Percentiles rank a stretch among this genome's conserved stretches.
Evolutionary conservation across 108 stramenopile genomes (phyloP).

Genomic region (Conticribra guillardii): DNA sequence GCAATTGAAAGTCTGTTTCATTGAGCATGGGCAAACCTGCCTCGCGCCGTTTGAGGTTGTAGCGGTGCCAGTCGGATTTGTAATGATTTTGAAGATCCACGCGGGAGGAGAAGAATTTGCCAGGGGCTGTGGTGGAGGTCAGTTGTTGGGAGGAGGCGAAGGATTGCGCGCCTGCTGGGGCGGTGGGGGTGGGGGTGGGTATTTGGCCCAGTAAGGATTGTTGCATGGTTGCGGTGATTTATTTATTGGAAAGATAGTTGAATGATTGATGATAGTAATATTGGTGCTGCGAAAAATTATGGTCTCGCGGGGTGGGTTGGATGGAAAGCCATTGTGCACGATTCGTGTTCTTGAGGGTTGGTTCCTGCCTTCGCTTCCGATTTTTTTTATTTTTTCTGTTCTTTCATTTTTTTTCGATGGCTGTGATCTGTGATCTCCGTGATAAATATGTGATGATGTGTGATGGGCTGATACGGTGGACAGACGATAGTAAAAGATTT

Average conservation of each 20-base stretch:
- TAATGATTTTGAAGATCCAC: constrained; percentile 82
- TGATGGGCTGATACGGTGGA: no score
- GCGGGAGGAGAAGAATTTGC: constrained; percentile 74
- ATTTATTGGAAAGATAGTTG: neutral
- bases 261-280: no score
- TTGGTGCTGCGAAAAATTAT: no score
- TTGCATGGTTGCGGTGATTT: constrained; percentile 8
- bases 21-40: constrained; percentile 75
- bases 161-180: neutral
- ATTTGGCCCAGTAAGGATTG: neutral
- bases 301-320: no score
- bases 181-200: neutral
- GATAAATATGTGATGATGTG: no score
- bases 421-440: no score
- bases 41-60: constrained; percentile 95
- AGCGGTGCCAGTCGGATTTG: constrained; percentile 96
- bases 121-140: constrained; percentile 88
- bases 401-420: no score
- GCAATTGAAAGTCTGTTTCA: constrained; percentile 73
- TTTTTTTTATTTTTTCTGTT: no score
- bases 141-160: constrained; percentile 13
- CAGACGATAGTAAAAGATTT: no score
- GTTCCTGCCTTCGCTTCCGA: no score
- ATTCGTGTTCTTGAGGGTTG: no score
- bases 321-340: no score